Evolutionary conservation across 805 yeast species (phyloP), one percentile per base, ranked within the genome.

Genomic region (Cyberlindnera japonica): DNA sequence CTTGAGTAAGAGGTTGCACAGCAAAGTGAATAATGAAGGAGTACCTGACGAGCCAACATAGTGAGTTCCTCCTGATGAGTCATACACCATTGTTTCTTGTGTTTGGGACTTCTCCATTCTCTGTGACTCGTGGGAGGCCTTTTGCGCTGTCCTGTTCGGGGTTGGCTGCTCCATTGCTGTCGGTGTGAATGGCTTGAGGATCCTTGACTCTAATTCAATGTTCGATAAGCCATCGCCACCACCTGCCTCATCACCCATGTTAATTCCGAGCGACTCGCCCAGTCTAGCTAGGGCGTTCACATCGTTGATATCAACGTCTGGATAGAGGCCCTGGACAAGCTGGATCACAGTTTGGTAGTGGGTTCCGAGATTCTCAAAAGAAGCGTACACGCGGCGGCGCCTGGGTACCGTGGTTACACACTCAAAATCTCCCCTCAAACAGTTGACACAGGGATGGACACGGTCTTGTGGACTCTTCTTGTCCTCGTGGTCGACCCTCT

Each of bases 1-100:
- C 24, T 56, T 56, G 37, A 54, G 53, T 19, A 71, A 59, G 16
- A 71, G 56, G 45, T 68, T 72, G 44, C 74, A 68, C 8, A 71
- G 44, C 1, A 72, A 68, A 36, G 63, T 67, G 40, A 71, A 55
- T 20, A 71, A 45, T 2, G 72, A 67, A 0, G 73, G 69, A 2
- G 75, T 70, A 18, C 75, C 74, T 14, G 63, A 63, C 16, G 68
- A 63, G 1, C 77, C 77, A 37, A 72, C 65, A 43, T 67, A 72
- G 50, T 72, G 77, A 0, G 72, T 64, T 38, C 69, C 71, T 5
- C 76, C 76, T 41, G 62, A 64, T 17, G 63, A 54, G 45, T 72
- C 77, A 55, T 64, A 64, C 16, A 71, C 60, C 27, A 71, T 48
- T n/a, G 68, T 51, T 15, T 53, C 59, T 14, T 45, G 43, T 4